These are phyloP conservation scores for Lenwebbia sp. DNA, from an alignment of 345 rosid genomes.

Conservation along the genomic window DNA sequence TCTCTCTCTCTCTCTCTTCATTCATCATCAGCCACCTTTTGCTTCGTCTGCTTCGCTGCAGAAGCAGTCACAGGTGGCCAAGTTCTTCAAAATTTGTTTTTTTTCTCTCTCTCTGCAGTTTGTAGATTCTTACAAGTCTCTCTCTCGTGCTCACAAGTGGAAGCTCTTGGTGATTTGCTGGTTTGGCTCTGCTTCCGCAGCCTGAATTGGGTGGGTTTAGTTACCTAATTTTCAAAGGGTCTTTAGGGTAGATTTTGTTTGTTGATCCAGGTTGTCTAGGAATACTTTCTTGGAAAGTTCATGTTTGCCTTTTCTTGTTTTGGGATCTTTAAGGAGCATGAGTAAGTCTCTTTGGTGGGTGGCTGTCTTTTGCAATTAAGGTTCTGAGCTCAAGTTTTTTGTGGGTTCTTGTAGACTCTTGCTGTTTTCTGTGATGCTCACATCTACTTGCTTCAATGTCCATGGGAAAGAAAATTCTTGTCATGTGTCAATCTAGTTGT, in stretches of 20 bases:
- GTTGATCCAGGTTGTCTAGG: background rate
- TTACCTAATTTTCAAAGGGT: background rate
- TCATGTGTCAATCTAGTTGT: background rate
- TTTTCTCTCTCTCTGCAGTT: background rate
- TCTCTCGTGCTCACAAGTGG: constrained; percentile 1
- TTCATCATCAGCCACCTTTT: constrained; percentile 46
- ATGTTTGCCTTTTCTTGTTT: background rate
- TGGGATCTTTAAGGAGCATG: background rate
- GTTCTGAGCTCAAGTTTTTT: background rate
- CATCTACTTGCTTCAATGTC: background rate
- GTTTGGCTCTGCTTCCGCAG: constrained; percentile 18
- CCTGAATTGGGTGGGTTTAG: constrained; percentile 14
- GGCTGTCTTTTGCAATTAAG: background rate
- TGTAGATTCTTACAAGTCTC: background rate
- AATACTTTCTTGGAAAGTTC: background rate
- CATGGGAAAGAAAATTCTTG: background rate
- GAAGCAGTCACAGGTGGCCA: constrained; percentile 19
- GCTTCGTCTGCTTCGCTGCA: constrained; percentile 55
- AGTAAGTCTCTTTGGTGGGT: background rate
- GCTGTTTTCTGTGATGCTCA: background rate
- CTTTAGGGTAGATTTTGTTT: background rate
- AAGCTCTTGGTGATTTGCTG: constrained; percentile 10
- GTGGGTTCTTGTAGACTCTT: background rate
- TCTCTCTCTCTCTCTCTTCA: background rate
- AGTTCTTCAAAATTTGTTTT: background rate